Percentiles rank a stretch among this genome's conserved stretches.
These are phyloP conservation scores for Ophiocordyceps sinensis DNA, from an alignment of 2,329 filamentous ascomycete genomes.

Conservation along the genomic window DNA sequence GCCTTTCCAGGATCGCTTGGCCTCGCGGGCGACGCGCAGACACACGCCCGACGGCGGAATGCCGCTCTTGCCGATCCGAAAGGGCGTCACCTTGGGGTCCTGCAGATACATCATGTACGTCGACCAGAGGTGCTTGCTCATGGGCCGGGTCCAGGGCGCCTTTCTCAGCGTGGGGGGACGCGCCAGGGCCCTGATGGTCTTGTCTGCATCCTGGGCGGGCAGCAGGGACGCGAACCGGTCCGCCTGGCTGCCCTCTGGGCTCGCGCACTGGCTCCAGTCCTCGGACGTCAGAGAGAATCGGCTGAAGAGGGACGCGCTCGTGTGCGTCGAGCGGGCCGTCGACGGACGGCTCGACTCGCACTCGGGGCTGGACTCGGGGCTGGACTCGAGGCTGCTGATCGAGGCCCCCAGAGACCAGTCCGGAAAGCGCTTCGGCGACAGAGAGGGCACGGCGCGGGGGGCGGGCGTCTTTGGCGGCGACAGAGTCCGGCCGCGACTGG, in stretches of 20 bases:
- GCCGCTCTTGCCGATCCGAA: constrained; percentile 46
- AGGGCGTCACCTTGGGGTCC: constrained; percentile 53
- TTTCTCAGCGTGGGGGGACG: constrained; percentile 24
- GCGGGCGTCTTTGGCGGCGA: constrained; percentile 47
- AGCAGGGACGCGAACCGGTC: constrained; percentile 11
- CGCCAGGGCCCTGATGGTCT: constrained; percentile 13
- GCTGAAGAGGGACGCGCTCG: constrained; percentile 42
- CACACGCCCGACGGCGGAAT: constrained; percentile 53
- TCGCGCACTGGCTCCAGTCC: constrained; percentile 35
- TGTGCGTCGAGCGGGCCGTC: constrained; percentile 44
- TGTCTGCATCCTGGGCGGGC: constrained; percentile 14
- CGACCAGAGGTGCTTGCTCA: constrained; percentile 52
- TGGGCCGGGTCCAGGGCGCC: constrained; percentile 48
- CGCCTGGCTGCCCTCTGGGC: constrained; percentile 26
- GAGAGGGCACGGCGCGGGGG: constrained; percentile 27
- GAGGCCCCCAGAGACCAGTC: constrained; percentile 45
- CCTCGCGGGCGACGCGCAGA: constrained; percentile 48
- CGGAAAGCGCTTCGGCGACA: constrained; percentile 34
- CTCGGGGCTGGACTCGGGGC: constrained; percentile 43
- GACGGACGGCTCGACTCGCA: constrained; percentile 46
- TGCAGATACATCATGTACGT: constrained; percentile 51
- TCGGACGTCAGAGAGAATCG: constrained; percentile 41
- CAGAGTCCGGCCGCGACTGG: constrained; percentile 25
- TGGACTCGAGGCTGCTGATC: constrained; percentile 40
- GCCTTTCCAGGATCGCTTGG: constrained; percentile 53